Evolutionary conservation across 192 early-diverging fungal species (phyloP), one percentile per base, ranked within the genome.

Genomic region (Coemansia reversa): DNA sequence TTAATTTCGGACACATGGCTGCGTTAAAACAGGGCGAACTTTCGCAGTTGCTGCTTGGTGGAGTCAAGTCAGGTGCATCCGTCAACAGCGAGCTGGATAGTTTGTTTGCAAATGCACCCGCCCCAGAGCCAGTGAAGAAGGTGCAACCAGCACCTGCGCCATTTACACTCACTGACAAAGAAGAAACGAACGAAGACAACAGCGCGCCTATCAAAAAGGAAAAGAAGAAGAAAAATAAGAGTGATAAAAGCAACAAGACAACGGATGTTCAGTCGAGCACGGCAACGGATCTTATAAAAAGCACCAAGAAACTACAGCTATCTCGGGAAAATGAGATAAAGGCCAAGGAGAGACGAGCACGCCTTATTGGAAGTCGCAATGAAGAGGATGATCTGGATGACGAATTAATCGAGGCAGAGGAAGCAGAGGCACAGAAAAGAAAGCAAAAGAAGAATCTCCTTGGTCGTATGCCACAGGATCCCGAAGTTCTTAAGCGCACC

Each of bases 401-500:
- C 27, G 69, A 71, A 5, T 58, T 56, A 4, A 67, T 61, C 0
- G 60, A 73, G 27, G 52, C 30, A 24, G 58, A 62, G 55, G 54
- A 50, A 23, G 65, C 60, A 23, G 42, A 63, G 54, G 3, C 57
- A 32, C 49, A 45, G 27, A n/a, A 22, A 22, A 74, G 53, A 28
- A 76, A 62, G 65, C 42, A 62, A 35, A 86, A 86, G 65, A 74
- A 70, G 60, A 42, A 22, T 8, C 56, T 68, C 60, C 56, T 66
- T 30, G 82, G 64, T 23, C 71, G 75, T 16, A 73, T 71, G 65
- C 66, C 60, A 19, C 61, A 84, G 32, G 86, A 87, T 45, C 74
- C 83, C 28, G 84, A 85, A 52, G 67, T 86, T 60, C 79, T 86
- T 27, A 79, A 75, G 50, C 85, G 94, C 48, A 96, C 96, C n/a